Conservation (phyloP, 2,329 filamentous ascomycete species). For the Trichoderma endophyticum region DNA sequence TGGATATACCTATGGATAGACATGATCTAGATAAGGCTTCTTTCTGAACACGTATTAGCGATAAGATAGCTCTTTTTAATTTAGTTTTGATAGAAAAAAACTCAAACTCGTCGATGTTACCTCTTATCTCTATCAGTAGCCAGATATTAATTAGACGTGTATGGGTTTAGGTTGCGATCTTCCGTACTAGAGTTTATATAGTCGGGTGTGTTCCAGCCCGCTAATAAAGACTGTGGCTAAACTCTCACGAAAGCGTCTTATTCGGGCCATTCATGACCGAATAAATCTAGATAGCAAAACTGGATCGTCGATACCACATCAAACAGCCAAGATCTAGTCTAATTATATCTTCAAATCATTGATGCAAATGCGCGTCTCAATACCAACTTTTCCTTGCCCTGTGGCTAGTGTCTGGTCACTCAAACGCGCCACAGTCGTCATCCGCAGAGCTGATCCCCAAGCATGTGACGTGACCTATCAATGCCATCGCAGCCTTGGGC, state of each 20-base stretch:
- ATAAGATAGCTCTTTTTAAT: background rate
- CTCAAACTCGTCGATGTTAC: background rate
- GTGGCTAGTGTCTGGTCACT: constrained; percentile 9
- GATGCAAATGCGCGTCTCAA: background rate
- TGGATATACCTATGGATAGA: background rate
- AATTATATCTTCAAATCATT: background rate
- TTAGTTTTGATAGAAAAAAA: background rate
- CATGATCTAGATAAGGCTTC: background rate
- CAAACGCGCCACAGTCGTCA: constrained; percentile 14
- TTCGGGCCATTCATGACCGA: background rate
- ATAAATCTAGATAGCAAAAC: background rate
- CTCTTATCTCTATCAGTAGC: background rate
- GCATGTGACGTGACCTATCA: constrained; percentile 14
- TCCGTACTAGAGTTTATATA: background rate
- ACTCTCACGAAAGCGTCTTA: background rate
- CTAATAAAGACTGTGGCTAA: background rate
- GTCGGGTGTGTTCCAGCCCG: background rate
- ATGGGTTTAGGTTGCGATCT: background rate
- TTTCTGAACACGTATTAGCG: background rate
- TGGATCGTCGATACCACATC: background rate
- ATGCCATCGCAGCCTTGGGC: background rate
- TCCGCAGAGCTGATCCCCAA: constrained; percentile 6
- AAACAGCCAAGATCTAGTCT: background rate
- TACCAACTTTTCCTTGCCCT: background rate
- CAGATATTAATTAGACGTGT: background rate